Conservation (phyloP, 1,139 yeast genomes). For the Kurtzmaniella quercitrusa region DNA sequence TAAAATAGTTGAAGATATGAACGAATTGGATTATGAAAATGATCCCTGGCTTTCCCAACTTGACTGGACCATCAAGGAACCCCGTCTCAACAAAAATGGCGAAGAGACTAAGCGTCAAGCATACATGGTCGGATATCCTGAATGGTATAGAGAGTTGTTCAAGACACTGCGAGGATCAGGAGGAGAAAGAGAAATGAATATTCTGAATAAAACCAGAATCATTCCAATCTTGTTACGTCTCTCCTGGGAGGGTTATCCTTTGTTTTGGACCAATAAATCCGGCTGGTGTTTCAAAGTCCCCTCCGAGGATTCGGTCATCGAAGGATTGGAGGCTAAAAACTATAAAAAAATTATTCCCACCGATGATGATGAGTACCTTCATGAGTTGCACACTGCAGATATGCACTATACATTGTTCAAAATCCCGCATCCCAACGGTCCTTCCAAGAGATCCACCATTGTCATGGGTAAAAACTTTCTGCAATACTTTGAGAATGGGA, state of each 20-base stretch:
- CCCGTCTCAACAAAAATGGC: conserved; percentile 65
- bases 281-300: conserved; percentile 90
- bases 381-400: conserved; percentile 21
- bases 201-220: conserved; percentile 70
- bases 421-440: conserved; percentile 92
- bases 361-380: conserved; percentile 22
- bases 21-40: conserved; percentile 23
- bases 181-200: conserved; percentile 36
- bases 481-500: conserved; percentile 68
- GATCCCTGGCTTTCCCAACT: conserved; percentile 92
- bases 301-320: conserved; percentile 27
- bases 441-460: conserved; percentile 67
- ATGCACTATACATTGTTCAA: conserved; percentile 45
- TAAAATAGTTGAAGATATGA: conserved; percentile 43
- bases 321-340: conserved; percentile 45
- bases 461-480: conserved; percentile 75
- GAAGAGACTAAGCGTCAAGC: conserved; percentile 72
- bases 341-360: conserved; percentile 41
- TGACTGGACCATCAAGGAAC: conserved; percentile 74
- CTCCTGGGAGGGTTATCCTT: conserved; percentile 83
- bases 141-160: conserved; percentile 83
- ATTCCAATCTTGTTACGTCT: conserved; percentile 74
- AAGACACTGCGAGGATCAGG: conserved; percentile 27
- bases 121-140: conserved; percentile 85
- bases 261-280: conserved; percentile 68